Percentiles rank a stretch among this genome's conserved stretches.
Conservation (phyloP, 169 alveolate genomes). For the Amoebophrya sp. region DNA sequence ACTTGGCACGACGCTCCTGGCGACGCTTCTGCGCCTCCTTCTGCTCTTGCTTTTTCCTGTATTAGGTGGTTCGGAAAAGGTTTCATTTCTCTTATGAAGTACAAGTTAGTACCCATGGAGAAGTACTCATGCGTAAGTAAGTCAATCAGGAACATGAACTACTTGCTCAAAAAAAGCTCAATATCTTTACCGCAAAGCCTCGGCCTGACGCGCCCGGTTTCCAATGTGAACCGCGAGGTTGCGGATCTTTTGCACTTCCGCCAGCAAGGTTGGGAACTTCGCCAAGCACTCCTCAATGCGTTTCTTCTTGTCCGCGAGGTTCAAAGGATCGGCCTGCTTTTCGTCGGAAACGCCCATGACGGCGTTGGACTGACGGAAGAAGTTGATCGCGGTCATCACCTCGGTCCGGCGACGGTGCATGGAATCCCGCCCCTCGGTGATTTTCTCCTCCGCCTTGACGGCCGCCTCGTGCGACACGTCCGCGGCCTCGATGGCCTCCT, state of each 20-base stretch:
- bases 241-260: not conserved
- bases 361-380: not conserved
- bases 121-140: no score
- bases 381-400: conserved; percentile 21
- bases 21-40: not conserved
- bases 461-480: not conserved
- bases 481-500: not conserved
- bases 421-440: not conserved
- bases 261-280: not conserved
- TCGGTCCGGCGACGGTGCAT: conserved; percentile 3
- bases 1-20: not conserved
- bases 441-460: not conserved
- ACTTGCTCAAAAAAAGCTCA: no score
- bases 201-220: not conserved
- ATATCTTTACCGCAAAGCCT: not conserved
- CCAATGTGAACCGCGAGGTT: conserved; percentile 2
- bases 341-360: not conserved
- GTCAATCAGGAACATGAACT: no score
- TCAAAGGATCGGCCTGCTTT: no score
- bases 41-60: conserved; percentile 22
- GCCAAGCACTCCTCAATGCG: not conserved
- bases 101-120: no score
- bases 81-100: no score
- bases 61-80: no score
- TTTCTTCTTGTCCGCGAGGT: not conserved